These are phyloP conservation scores for Casuarina cunninghamiana DNA, from an alignment of 306 rosid genomes.

Conservation along the genomic window DNA sequence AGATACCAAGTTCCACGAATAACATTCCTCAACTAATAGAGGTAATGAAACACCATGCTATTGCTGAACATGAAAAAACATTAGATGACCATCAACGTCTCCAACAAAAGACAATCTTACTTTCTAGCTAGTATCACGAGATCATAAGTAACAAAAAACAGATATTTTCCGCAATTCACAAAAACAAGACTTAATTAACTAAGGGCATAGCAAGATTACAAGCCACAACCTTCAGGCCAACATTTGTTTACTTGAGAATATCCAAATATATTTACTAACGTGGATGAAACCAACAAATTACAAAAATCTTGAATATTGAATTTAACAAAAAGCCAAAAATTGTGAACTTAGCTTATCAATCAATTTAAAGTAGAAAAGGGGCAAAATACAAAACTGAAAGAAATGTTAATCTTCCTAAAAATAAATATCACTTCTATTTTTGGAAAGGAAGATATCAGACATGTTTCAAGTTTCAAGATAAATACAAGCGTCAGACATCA, in stretches of 20 bases:
- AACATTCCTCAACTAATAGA: neutral
- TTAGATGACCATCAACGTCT: neutral
- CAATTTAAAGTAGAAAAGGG: neutral
- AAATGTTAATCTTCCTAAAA: neutral
- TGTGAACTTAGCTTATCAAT: neutral
- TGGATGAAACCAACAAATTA: neutral
- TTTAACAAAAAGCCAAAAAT: neutral
- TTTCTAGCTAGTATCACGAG: neutral
- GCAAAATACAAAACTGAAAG: neutral
- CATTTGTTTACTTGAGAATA: neutral
- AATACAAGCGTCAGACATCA: no score
- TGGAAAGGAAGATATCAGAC: no score
- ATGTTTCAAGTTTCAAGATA: no score
- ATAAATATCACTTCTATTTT: neutral
- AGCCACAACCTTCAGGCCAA: neutral
- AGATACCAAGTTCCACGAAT: slow-evolving; percentile 29
- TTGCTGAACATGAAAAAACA: neutral
- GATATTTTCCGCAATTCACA: neutral
- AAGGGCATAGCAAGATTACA: neutral
- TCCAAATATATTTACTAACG: neutral
- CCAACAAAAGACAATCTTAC: neutral
- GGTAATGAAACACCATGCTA: neutral
- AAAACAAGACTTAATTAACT: neutral
- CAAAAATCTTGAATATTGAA: neutral
- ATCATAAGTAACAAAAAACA: neutral